Percentiles rank a stretch among this genome's conserved stretches.
Evolutionary conservation across 2,329 filamentous ascomycete species (phyloP).

Genomic region (Fonsecaea nubica): DNA sequence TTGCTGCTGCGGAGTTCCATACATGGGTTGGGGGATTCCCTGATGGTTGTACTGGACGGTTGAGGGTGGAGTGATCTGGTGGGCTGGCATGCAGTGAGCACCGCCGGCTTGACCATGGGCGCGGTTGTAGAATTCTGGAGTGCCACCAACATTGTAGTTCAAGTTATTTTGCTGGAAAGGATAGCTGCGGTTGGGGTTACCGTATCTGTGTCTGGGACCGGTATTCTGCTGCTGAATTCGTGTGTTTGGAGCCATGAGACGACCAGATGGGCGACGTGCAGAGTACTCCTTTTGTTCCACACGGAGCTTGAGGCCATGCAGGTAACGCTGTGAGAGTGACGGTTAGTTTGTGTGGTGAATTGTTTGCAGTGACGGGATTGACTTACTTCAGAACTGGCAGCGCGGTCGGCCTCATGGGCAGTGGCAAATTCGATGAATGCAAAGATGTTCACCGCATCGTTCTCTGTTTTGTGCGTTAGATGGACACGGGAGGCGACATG

Average conservation of each 20-base stretch:
- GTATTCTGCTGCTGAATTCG: neutral
- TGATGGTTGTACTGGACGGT: constrained; percentile 17
- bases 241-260: neutral
- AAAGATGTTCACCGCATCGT: constrained; percentile 35
- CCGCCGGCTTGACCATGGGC: neutral
- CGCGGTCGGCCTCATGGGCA: constrained; percentile 34
- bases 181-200: neutral
- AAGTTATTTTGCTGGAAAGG: neutral
- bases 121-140: neutral
- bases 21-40: constrained; percentile 13
- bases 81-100: neutral
- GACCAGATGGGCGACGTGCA: constrained; percentile 14
- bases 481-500: neutral
- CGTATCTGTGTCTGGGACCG: neutral
- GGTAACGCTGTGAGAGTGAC: constrained; percentile 12
- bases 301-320: constrained; percentile 33
- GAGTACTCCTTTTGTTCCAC: constrained; percentile 41
- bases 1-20: constrained; percentile 18
- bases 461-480: constrained; percentile 26
- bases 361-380: neutral
- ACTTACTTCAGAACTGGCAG: constrained; percentile 30
- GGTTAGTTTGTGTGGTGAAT: neutral
- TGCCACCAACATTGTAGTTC: constrained; percentile 4
- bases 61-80: constrained; percentile 12
- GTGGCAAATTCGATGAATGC: constrained; percentile 38